A percentile compares a stretch with the other conserved stretches of the same genome.
Evolutionary conservation across 129 eudicot genomes (phyloP).

Genomic region (Ambrosia trifida): DNA sequence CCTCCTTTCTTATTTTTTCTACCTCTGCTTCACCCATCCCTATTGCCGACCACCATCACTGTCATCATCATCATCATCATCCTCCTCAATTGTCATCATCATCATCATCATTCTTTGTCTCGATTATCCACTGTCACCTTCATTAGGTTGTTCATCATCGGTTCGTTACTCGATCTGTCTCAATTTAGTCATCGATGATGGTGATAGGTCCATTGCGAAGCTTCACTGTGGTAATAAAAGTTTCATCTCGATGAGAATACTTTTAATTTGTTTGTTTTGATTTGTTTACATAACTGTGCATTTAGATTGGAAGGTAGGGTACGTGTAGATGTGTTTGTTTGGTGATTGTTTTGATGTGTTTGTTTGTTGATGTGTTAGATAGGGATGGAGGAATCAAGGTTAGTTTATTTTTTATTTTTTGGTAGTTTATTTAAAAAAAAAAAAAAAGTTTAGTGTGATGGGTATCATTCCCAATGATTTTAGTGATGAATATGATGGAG

Average conservation of each 20-base stretch:
- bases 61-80: too few relatives aligned
- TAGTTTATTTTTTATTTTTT: not conserved
- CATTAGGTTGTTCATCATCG: constrained; percentile 32
- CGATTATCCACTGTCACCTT: constrained; percentile 13
- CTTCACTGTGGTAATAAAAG: constrained; percentile 58
- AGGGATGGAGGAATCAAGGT: constrained; percentile 3
- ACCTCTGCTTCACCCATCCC: too few relatives aligned
- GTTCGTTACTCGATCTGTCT: constrained; percentile 66
- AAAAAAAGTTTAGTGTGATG: too few relatives aligned
- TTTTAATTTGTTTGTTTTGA: constrained; percentile 15
- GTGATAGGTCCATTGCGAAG: constrained; percentile 57
- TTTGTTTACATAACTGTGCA: not conserved
- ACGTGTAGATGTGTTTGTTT: not conserved
- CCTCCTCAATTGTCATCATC: too few relatives aligned
- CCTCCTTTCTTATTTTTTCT: too few relatives aligned
- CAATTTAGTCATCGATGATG: constrained; percentile 52
- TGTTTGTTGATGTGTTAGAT: not conserved
- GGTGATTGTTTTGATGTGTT: not conserved
- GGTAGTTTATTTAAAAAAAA: not conserved
- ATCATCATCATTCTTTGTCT: too few relatives aligned
- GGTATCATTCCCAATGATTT: too few relatives aligned
- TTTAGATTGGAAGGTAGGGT: not conserved
- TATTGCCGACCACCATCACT: not conserved
- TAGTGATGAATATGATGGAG: too few relatives aligned
- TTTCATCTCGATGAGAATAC: constrained; percentile 58